Evolutionary conservation across 805 yeast genomes (phyloP).

Genomic region (Cyberlindnera maclurae): DNA sequence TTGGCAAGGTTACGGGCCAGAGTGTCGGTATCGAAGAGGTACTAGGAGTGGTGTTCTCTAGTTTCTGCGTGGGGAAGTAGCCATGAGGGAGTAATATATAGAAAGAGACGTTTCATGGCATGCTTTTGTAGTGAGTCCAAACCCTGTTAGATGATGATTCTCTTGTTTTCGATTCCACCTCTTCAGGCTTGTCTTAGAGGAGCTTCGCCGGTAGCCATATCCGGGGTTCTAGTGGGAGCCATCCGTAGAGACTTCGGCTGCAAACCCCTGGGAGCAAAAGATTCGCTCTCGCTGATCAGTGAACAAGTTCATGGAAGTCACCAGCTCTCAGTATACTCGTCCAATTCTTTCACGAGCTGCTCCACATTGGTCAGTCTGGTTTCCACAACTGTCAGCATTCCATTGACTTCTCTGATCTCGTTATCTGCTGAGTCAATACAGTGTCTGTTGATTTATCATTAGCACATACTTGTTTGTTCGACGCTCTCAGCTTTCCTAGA

Average conservation of each 20-base stretch:
- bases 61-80: constrained; percentile 89
- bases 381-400: constrained; percentile 10
- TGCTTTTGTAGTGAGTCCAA: no score
- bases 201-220: constrained; percentile 1
- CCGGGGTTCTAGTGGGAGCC: background rate
- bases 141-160: no score
- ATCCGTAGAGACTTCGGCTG: no score
- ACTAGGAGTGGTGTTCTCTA: constrained; percentile 83
- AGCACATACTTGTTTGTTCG: background rate
- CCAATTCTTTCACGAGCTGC: constrained; percentile 15
- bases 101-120: no score
- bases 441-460: background rate
- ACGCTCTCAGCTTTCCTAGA: constrained; percentile 15
- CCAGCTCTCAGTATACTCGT: constrained; percentile 10
- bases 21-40: constrained; percentile 86
- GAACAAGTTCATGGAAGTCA: no score
- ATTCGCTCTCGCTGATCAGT: no score
- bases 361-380: constrained; percentile 13
- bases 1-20: constrained; percentile 89
- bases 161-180: constrained; percentile 12
- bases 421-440: constrained; percentile 12
- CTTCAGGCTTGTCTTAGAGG: constrained; percentile 4
- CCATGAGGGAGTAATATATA: no score
- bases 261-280: no score
- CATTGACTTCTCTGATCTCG: constrained; percentile 21